Base-by-base conservation (phyloP, 768 basidiomycete genomes). In the Panaeolus cyanescens region DNA sequence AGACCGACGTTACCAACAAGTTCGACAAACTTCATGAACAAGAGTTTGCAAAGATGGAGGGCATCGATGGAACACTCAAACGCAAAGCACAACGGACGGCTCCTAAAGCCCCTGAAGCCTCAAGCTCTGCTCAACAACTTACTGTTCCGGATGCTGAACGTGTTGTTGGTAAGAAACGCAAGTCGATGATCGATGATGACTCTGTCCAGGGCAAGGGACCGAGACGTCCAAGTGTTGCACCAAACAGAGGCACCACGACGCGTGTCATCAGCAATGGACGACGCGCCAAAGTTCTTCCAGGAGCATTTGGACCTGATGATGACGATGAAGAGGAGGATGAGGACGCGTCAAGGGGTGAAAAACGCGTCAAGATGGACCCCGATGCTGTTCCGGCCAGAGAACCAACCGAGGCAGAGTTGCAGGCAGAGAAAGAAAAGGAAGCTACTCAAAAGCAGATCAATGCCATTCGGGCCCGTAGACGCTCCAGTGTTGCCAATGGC, bases 41-140 rank as follows among this genome's bases (percentile, higher is more conserved):
- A 33, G 83, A 84, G 59, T 93, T 93, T 69, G 74, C 75, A 58
- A 88, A 85, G 79, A 93, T 93, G 92, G 89, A 91, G 65, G 87
- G 89, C 6, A 92, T 93, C 67, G 82, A 79, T 67, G 73, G 72
- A 50, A 58, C 79, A 34, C 68, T 77, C 33, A 76, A 69, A 66
- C 72, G 74, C 55, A 72, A 71, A 54, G 72, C 54, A 15, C 59
- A 70, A 45, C 65, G 64, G 55, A 4, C 19, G 5, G 45, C 25
- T 15, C 22, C 45, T 13, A 50, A 50, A 50, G 30, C 32, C n/a
- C 25, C 54, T 13, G 37, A 56, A 17, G 8, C 20, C 8, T 58
- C 56, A 32, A 66, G 65, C 20, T 62, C 56, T 60, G 67, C 60
- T 59, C 64, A 61, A 60, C 56, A 55, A 40, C 61, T 32, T 12